Evolutionary conservation across 768 basidiomycete species (phyloP).

Genomic region (Omphalotus guepiniiformis): DNA sequence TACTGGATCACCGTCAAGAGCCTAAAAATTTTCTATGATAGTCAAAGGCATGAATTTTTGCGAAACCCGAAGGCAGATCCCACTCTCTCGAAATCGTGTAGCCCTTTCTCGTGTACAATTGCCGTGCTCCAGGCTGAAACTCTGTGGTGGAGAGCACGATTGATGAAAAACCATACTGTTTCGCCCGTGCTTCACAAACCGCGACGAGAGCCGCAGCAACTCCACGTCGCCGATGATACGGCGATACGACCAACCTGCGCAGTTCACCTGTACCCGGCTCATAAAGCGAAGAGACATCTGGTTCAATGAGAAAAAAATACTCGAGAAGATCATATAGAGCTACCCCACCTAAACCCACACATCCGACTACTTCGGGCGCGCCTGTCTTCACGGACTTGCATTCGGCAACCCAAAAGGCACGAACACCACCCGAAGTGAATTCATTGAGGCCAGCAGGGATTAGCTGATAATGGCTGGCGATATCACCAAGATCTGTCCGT

Average conservation of each 20-base stretch:
- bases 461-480: conserved; percentile 14
- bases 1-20: too few relatives aligned
- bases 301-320: background rate
- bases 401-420: conserved; percentile 24
- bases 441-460: background rate
- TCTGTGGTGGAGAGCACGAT: conserved; percentile 1
- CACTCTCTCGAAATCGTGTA: conserved; percentile 1
- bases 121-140: conserved; percentile 1
- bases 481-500: conserved; percentile 18
- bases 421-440: conserved; percentile 7
- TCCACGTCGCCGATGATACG: conserved; percentile 17
- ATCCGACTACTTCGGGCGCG: conserved; percentile 15
- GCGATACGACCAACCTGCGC: conserved; percentile 23
- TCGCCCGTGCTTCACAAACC: conserved; percentile 4
- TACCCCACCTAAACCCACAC: conserved; percentile 16
- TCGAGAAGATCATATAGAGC: conserved; percentile 2
- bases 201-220: conserved; percentile 12
- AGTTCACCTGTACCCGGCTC: conserved; percentile 18
- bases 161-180: background rate
- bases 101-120: background rate
- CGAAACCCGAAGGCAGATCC: background rate
- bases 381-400: background rate
- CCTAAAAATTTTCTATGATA: too few relatives aligned
- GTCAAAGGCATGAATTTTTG: background rate
- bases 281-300: conserved; percentile 1